These are phyloP conservation scores for Suhomyces pyralidae DNA, from an alignment of 805 yeast species.

Conservation along the genomic window DNA sequence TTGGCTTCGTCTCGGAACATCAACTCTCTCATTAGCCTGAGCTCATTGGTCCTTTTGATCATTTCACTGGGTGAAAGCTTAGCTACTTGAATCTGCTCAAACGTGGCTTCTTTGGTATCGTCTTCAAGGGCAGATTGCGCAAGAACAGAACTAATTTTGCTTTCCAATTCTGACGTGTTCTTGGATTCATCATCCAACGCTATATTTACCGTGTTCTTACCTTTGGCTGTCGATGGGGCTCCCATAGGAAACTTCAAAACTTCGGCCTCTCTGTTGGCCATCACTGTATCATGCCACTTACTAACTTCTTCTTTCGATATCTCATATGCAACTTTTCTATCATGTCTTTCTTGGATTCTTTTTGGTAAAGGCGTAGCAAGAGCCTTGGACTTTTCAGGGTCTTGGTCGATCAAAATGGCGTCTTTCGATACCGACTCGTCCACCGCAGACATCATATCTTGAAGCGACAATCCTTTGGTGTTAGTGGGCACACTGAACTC, in stretches of 20 bases:
- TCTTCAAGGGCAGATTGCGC: constrained; percentile 64
- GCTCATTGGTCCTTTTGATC: constrained; percentile 70
- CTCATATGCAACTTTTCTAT: constrained; percentile 86
- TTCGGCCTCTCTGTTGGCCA: constrained; percentile 78
- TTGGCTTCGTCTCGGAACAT: constrained; percentile 94
- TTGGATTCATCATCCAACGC: constrained; percentile 27
- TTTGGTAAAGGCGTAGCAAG: constrained; percentile 80
- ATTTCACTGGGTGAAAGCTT: constrained; percentile 79
- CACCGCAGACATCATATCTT: constrained; percentile 72
- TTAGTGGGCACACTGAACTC: constrained; percentile 70
- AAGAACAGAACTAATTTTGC: constrained; percentile 58
- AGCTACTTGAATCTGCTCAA: constrained; percentile 83
- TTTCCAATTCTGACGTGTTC: constrained; percentile 58
- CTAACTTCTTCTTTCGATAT: constrained; percentile 81
- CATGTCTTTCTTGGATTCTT: constrained; percentile 80
- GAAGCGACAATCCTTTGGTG: constrained; percentile 46
- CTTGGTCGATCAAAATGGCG: constrained; percentile 48
- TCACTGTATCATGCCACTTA: constrained; percentile 85
- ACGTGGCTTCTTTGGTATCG: constrained; percentile 74
- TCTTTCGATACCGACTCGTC: constrained; percentile 48
- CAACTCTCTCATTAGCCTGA: constrained; percentile 88
- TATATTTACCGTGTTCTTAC: background rate
- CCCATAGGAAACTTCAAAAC: constrained; percentile 74
- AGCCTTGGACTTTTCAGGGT: constrained; percentile 41
- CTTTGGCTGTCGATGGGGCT: constrained; percentile 25